A percentile compares a stretch with the other conserved stretches of the same genome.
phyloP scores from a whole-genome alignment of 2,329 filamentous ascomycete genomes.

The Ceratocystiopsis sp. region DNA sequence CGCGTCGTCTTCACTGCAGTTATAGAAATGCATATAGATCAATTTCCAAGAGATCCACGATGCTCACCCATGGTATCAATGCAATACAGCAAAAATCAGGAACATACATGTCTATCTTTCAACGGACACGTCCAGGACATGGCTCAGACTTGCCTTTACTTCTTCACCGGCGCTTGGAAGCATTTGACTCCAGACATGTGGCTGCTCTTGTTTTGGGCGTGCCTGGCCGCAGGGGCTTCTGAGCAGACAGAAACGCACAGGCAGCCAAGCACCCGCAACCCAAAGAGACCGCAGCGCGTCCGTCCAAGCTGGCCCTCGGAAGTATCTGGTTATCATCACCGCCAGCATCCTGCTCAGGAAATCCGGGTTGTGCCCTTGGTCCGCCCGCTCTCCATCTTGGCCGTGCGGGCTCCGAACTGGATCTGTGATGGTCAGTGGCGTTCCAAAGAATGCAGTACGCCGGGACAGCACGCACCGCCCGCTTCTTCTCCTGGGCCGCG shows the following conservation, averaged over 20 bases:
- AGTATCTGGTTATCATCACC: slow-evolving; percentile 64
- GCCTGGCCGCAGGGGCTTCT: slow-evolving; percentile 1
- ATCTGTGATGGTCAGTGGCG: slow-evolving; percentile 31
- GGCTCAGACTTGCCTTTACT: slow-evolving; percentile 9
- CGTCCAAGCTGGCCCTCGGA: slow-evolving; percentile 32
- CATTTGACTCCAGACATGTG: neutral
- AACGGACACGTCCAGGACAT: no score
- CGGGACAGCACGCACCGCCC: slow-evolving; percentile 49
- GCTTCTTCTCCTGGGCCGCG: slow-evolving; percentile 78
- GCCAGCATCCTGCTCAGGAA: slow-evolving; percentile 24
- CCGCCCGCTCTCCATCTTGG: slow-evolving; percentile 60
- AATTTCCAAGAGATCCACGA: no score
- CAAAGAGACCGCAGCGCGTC: neutral
- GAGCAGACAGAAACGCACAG: slow-evolving; percentile 28
- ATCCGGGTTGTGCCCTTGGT: slow-evolving; percentile 52
- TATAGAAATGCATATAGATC: no score
- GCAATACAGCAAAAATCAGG: no score
- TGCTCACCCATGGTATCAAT: no score
- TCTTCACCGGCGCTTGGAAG: neutral
- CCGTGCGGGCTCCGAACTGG: slow-evolving; percentile 67
- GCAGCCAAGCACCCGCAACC: neutral
- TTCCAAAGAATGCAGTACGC: neutral
- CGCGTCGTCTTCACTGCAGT: no score
- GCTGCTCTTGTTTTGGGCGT: neutral
- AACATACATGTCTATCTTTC: no score